These are phyloP conservation scores for Calonectria pauciramosa DNA, from an alignment of 2,329 filamentous ascomycete genomes.

Conservation along the genomic window DNA sequence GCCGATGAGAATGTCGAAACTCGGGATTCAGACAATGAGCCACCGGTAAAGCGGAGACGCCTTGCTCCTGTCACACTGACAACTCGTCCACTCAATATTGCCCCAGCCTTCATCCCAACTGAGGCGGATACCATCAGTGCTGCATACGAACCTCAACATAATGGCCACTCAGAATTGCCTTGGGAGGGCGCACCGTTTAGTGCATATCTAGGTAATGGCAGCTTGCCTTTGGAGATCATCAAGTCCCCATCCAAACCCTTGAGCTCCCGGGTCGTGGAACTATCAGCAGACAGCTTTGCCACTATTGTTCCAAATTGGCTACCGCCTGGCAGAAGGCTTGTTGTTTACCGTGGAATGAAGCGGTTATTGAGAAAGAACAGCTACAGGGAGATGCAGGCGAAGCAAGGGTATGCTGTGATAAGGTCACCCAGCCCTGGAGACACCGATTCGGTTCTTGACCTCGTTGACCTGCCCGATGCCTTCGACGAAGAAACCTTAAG, in stretches of 20 bases:
- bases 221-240: constrained; percentile 42
- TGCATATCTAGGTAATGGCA: constrained; percentile 55
- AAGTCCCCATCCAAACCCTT: constrained; percentile 38
- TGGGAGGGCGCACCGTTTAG: constrained; percentile 40
- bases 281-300: constrained; percentile 44
- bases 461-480: constrained; percentile 48
- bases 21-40: constrained; percentile 19
- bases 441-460: constrained; percentile 59
- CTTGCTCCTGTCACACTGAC: constrained; percentile 42
- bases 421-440: constrained; percentile 36
- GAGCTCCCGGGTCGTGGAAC: constrained; percentile 41
- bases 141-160: neutral
- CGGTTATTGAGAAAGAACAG: constrained; percentile 53
- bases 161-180: constrained; percentile 14
- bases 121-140: constrained; percentile 40
- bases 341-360: constrained; percentile 58
- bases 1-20: neutral
- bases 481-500: constrained; percentile 69
- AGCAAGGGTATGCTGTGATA: constrained; percentile 25
- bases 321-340: constrained; percentile 59
- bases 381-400: constrained; percentile 27
- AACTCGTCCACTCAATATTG: constrained; percentile 33
- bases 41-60: constrained; percentile 45
- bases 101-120: constrained; percentile 40
- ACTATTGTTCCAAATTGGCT: constrained; percentile 44